Percentiles rank a stretch among this genome's conserved stretches.
Evolutionary conservation across 148 eudicot genomes (phyloP).

Genomic region (Fagopyrum homotropicum): DNA sequence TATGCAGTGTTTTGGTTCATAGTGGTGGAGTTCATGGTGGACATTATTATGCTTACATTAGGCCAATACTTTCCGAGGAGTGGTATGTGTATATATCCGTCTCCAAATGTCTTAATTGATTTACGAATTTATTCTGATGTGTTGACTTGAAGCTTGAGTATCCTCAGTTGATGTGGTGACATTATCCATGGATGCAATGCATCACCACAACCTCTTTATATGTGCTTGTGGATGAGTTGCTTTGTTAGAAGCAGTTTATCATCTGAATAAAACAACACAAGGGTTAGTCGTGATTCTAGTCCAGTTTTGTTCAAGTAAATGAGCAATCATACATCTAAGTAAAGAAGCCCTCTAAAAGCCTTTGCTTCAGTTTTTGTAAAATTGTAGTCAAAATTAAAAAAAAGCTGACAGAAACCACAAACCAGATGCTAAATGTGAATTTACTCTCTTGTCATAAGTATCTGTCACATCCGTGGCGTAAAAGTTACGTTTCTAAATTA

Average conservation of each 20-base stretch:
- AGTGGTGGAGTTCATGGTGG: constrained; percentile 98
- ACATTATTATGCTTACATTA: constrained; percentile 87
- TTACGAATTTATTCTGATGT: constrained; percentile 4
- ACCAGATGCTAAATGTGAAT: background rate
- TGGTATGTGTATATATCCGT: constrained; percentile 43
- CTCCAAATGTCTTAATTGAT: background rate
- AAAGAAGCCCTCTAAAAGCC: background rate
- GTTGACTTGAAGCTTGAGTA: background rate
- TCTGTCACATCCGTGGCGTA: background rate
- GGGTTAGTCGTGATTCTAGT: background rate
- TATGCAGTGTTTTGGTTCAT: constrained; percentile 85
- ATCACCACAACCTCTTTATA: background rate
- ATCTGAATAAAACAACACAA: background rate
- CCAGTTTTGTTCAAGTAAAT: background rate
- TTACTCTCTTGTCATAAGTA: background rate
- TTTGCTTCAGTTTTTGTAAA: background rate
- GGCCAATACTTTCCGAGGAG: constrained; percentile 82
- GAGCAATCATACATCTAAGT: background rate
- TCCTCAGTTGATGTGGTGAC: background rate
- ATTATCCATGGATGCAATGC: background rate
- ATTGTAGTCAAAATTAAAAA: background rate
- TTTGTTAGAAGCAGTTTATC: background rate
- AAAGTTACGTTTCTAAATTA: background rate
- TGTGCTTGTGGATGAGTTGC: background rate
- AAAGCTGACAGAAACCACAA: background rate